Evolutionary conservation across 2,329 filamentous ascomycete species (phyloP), one percentile per base, ranked within the genome.

Genomic region (Curvularia lunata): DNA sequence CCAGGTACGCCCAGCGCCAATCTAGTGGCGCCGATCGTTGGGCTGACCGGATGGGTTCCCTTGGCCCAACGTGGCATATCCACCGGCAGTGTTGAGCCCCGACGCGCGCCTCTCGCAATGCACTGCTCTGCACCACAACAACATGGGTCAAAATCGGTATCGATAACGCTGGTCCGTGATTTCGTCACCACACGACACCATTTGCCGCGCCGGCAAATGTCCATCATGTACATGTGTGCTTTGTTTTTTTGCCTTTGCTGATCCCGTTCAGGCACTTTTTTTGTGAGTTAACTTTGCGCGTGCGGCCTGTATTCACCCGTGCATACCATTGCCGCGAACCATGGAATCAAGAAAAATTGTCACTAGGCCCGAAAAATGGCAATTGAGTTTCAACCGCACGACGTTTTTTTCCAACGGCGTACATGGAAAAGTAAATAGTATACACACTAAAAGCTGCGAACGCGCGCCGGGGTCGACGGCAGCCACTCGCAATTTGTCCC

Each of bases 401-500:
- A 19, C 19, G n/a, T 27, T 42, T 42, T 25, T 25, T 43, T 43
- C 10, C 54, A 64, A 59, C 57, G 52, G 46, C 38, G 38, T 8
- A 30, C 27, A 30, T 53, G 23, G 43, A 52, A 56, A 52, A 56
- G 25, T 48, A 32, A 32, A 21, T 32, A 30, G 18, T 16, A 45
- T 48, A 48, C 41, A 48, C 30, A 57, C 62, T 68, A 62, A 40
- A 48, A 49, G 48, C 62, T 66, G 56, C 65, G 61, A 66, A 64
- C 64, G 57, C 58, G 41, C 59, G 59, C 41, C 64, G 63, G 63
- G 64, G 50, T 50, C 40, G 25, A 52, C 51, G 37, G 51, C 45
- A 48, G 45, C 45, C 48, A 61, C 49, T 54, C 52, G 25, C 41
- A 43, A 27, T 9, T 21, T 34, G 23, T 47, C 45, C 37, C 47